Base-by-base conservation (phyloP, 1,284 basidiomycete genomes). In the Moesziomyces aphidis region DNA sequence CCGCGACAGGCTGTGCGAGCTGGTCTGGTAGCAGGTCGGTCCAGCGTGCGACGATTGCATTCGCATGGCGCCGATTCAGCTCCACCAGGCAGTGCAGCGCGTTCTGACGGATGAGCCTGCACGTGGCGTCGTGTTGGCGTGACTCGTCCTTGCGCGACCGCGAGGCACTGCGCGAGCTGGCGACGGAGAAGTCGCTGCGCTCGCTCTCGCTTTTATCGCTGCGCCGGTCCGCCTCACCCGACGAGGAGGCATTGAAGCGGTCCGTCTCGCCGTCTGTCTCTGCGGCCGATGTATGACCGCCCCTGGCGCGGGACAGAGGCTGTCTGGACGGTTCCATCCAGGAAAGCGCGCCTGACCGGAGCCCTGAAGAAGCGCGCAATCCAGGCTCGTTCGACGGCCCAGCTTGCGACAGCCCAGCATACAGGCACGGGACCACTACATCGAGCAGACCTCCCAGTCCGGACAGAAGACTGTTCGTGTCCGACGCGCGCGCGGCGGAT, bases 151-250 rank as follows among this genome's bases (percentile, higher is more conserved):
- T 68, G 24, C 61, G 47, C 4, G 53, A 39, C 9, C 59, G 28
- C 5, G 24, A 55, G 6, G 51, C 42, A 4, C 31, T 55, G 24
- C 39, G 39, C 39, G 39, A 42, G 39, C 47, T 54, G 3, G 55
- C 46, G 6, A n/a, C 21, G 15, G 69, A 72, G 44, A 73, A 53
- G 55, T 67, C 64, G 36, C 70, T 73, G 1, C 50, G 60, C n/a
- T 73, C 70, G 53, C 60, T 63, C 54, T 67, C 64, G 50, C 70
- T 73, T 15, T 72, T 61, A 42, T 72, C 63, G 56, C 69, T 72
- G 23, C 55, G 60, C 26, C 62, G 51, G 6, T 71, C 68, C 17
- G 58, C 61, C 47, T 71, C 68, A 22, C 52, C 55, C 3, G 55
- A 24, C 3, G 61, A 71, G 17, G 62, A 59, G 23, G 48, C 11